These are phyloP conservation scores for Graphiopsis chlorocephala DNA, from an alignment of 2,329 filamentous ascomycete genomes.

Conservation along the genomic window DNA sequence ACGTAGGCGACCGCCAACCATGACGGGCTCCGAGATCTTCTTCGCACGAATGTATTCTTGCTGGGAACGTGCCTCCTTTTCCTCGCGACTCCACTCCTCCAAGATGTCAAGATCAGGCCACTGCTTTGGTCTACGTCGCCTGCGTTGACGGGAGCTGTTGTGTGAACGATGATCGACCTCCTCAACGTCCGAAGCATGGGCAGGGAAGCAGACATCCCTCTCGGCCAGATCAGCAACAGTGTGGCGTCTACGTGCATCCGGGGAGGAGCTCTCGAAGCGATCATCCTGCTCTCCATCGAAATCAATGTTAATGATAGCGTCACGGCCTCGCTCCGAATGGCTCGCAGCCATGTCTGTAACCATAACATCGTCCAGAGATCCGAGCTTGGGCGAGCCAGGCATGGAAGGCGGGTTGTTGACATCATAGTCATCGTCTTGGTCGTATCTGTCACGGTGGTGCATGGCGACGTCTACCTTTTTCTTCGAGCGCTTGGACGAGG, in stretches of 20 bases:
- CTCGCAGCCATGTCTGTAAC: conserved; percentile 60
- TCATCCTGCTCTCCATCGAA: conserved; percentile 29
- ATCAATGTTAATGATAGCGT: conserved; percentile 52
- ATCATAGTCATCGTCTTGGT: conserved; percentile 50
- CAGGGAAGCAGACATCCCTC: conserved; percentile 90
- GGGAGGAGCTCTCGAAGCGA: conserved; percentile 28
- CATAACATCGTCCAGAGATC: conserved; percentile 63
- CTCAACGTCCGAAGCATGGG: conserved; percentile 69
- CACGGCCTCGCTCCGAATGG: conserved; percentile 38
- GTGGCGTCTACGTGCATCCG: conserved; percentile 40
- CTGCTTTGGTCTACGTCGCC: conserved; percentile 62
- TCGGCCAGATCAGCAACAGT: conserved; percentile 65
- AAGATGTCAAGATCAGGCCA: conserved; percentile 85
- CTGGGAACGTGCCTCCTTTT: conserved; percentile 76
- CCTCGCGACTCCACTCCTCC: conserved; percentile 85
- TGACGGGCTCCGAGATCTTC: conserved; percentile 88
- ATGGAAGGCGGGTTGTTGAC: conserved; percentile 65
- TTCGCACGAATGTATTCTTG: conserved; percentile 77
- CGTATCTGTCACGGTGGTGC: conserved; percentile 10
- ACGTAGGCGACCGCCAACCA: conserved; percentile 84
- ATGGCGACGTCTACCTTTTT: conserved; percentile 8
- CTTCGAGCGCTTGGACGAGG: conserved; percentile 23
- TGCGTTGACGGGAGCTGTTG: conserved; percentile 26
- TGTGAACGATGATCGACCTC: conserved; percentile 34
- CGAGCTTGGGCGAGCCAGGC: conserved; percentile 56